These are phyloP conservation scores for Leavenworthia alabamica DNA, from an alignment of 345 rosid genomes.

Conservation along the genomic window DNA sequence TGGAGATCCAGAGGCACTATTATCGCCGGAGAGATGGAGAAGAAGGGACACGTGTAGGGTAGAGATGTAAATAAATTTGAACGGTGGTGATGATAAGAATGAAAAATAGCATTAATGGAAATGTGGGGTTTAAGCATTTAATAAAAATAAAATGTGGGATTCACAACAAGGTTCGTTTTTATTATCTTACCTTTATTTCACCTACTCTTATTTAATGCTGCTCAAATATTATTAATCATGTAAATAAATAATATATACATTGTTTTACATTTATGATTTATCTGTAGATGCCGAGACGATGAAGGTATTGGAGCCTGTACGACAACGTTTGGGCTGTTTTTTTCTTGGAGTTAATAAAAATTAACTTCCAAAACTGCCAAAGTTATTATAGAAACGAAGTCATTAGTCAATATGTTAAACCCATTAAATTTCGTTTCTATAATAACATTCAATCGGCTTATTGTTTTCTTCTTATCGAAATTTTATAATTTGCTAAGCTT, in stretches of 20 bases:
- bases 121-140: conserved; percentile 49
- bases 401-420: too few species aligned
- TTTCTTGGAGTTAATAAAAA: conserved; percentile 18
- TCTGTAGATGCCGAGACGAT: background rate
- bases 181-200: background rate
- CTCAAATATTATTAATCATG: conserved; percentile 10
- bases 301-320: background rate
- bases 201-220: conserved; percentile 16
- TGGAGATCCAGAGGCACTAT: conserved; percentile 93
- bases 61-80: conserved; percentile 19
- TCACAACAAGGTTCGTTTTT: conserved; percentile 20
- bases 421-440: conserved; percentile 27
- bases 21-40: conserved; percentile 89
- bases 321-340: conserved; percentile 1
- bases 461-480: background rate
- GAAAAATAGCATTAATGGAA: conserved; percentile 36
- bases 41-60: conserved; percentile 62
- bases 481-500: background rate
- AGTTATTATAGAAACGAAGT: conserved; percentile 36
- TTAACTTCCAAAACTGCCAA: conserved; percentile 17
- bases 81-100: conserved; percentile 22
- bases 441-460: conserved; percentile 23
- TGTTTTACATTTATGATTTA: background rate
- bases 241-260: background rate
- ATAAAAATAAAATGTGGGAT: conserved; percentile 44